Evolutionary conservation across 306 rosid genomes (phyloP).

Genomic region (Casuarina equisetifolia): DNA sequence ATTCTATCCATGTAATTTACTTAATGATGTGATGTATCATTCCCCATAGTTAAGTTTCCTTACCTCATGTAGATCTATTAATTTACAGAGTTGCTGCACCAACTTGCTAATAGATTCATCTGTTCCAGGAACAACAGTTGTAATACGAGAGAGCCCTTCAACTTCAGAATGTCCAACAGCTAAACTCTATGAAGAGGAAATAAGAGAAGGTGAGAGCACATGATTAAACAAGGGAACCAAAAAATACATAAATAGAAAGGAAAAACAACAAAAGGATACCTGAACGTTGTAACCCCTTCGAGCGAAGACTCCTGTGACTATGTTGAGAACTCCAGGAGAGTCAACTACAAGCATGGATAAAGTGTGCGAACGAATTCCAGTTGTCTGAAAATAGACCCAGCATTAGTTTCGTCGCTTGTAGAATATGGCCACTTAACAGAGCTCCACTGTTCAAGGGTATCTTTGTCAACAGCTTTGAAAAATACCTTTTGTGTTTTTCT

Average conservation of each 20-base stretch:
- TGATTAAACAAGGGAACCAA: slow-evolving; percentile 7
- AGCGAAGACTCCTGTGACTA: slow-evolving; percentile 79
- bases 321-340: slow-evolving; percentile 75
- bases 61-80: slow-evolving; percentile 70
- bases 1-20: slow-evolving; percentile 12
- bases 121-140: slow-evolving; percentile 89
- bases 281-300: slow-evolving; percentile 90
- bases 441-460: not conserved
- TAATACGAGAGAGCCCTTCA: slow-evolving; percentile 81
- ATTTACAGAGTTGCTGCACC: slow-evolving; percentile 80
- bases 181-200: slow-evolving; percentile 61
- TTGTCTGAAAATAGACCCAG: slow-evolving; percentile 52
- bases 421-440: slow-evolving; percentile 4
- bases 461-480: no score
- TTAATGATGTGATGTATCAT: slow-evolving; percentile 19
- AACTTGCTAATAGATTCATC: slow-evolving; percentile 73
- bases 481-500: no score
- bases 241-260: not conserved
- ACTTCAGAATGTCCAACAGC: slow-evolving; percentile 87
- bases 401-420: not conserved
- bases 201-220: slow-evolving; percentile 17
- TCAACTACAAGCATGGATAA: slow-evolving; percentile 78
- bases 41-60: slow-evolving; percentile 29
- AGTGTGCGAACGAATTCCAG: slow-evolving; percentile 77
- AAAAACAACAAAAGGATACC: slow-evolving; percentile 36